Evolutionary conservation across 2,329 filamentous ascomycete species (phyloP).

Genomic region (Aspergillus neoniger): DNA sequence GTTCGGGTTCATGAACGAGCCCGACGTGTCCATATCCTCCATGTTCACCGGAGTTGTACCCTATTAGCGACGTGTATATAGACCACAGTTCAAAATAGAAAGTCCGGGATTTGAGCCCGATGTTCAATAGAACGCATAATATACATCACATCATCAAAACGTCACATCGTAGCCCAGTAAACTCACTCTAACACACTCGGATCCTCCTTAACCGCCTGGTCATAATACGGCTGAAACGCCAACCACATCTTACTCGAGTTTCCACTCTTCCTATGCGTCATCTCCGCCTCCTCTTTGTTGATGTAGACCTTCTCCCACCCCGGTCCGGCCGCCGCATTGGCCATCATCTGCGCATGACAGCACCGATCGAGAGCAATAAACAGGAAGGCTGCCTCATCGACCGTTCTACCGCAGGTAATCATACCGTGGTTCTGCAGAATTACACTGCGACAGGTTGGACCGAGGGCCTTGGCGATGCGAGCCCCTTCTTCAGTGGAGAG

Average conservation of each 20-base stretch:
- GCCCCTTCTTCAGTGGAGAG: slow-evolving; percentile 65
- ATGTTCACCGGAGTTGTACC: background rate
- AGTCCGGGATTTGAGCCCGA: no score
- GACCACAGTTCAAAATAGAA: background rate
- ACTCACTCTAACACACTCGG: background rate
- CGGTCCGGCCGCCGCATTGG: slow-evolving; percentile 64
- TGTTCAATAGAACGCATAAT: background rate
- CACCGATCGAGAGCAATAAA: slow-evolving; percentile 69
- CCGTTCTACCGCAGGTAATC: slow-evolving; percentile 68
- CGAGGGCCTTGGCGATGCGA: slow-evolving; percentile 64
- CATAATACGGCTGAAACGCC: slow-evolving; percentile 19
- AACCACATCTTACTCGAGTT: slow-evolving; percentile 17
- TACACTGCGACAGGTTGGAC: slow-evolving; percentile 58
- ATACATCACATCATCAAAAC: background rate
- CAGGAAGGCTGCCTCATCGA: slow-evolving; percentile 73
- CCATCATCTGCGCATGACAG: slow-evolving; percentile 67
- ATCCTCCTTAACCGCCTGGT: slow-evolving; percentile 13
- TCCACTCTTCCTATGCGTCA: slow-evolving; percentile 12
- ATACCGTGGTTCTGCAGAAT: slow-evolving; percentile 73
- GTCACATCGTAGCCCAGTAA: background rate
- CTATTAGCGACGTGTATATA: background rate
- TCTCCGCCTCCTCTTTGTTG: slow-evolving; percentile 54
- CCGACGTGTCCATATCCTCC: background rate
- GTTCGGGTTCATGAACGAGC: slow-evolving; percentile 16
- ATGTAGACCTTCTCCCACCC: slow-evolving; percentile 56